Base-by-base conservation (phyloP, 1,284 basidiomycete genomes). In the Chondrostereum purpureum region DNA sequence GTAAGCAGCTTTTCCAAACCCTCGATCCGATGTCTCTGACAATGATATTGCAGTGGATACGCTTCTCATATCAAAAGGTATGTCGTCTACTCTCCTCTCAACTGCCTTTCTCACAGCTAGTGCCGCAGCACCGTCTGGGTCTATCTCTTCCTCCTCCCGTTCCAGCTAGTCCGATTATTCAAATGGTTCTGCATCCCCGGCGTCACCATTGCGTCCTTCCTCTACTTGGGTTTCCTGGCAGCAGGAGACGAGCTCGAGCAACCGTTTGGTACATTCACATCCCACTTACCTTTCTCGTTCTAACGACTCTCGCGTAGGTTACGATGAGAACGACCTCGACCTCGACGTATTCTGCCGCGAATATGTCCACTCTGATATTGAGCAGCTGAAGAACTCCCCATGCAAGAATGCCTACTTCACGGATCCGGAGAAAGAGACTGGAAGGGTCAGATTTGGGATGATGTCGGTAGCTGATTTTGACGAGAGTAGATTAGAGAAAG, bases 181-280 rank as follows among this genome's bases (percentile, higher is more conserved):
- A 65, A 63, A 6, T 82, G 78, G 66, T 75, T 70, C 57, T 72
- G 78, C 0, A 77, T 83, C 36, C 74, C 75, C 2, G 80, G 77
- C 19, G 76, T 78, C 4, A 66, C 64, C 5, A 72, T 83, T 39
- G 78, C 80, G 1, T 66, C 80, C 0, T 83, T 81, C 63, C 80
- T 83, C 42, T 83, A 79, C 57, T 70, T 83, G 18, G 79, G 79
- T 4, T 79, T 83, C 54, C 55, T 83, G 8, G 77, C 80, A 2
- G 77, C 78, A 0, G 80, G 80, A 18, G 78, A 82, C 53, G 80
- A 82, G 55, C 79, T 82, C 33, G 80, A 83, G 56, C 80, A 83
- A 55, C 80, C 80, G 0, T 84, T 83, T 53, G 79, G 78, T 77
- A 42, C 23, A 72, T 58, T 22, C 42, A 1, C 17, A 33, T 44